These are phyloP conservation scores for Pochonia chlamydosporia DNA, from an alignment of 2,329 filamentous ascomycete genomes.

Conservation along the genomic window DNA sequence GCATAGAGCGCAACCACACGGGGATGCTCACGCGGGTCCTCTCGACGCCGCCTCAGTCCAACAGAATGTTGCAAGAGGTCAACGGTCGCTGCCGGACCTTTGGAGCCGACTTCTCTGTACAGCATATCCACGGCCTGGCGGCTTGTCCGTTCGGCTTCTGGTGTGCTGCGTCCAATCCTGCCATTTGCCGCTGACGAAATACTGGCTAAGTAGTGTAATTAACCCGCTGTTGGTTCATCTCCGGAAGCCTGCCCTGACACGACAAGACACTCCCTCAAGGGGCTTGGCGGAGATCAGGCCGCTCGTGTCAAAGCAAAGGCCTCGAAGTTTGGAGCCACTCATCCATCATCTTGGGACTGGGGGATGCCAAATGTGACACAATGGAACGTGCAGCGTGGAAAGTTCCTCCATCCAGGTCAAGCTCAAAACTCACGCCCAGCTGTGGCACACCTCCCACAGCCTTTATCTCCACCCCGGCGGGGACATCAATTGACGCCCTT, in stretches of 20 bases:
- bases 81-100: too few relatives aligned
- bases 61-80: too few relatives aligned
- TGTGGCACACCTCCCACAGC: neutral
- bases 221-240: neutral
- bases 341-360: constrained; percentile 7
- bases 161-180: too few relatives aligned
- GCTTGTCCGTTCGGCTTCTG: too few relatives aligned
- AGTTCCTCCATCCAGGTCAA: constrained; percentile 1
- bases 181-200: too few relatives aligned
- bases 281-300: neutral
- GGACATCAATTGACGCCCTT: neutral
- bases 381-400: neutral
- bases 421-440: neutral
- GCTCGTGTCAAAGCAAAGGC: neutral
- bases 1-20: neutral
- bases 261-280: neutral
- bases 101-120: too few relatives aligned
- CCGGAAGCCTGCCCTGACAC: neutral
- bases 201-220: neutral
- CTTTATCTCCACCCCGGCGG: neutral
- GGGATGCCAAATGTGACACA: constrained; percentile 8
- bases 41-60: too few relatives aligned
- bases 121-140: too few relatives aligned
- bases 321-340: neutral
- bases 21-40: neutral